phyloP scores from a whole-genome alignment of 2,329 filamentous ascomycete genomes.

The Alternaria tenuissima region DNA sequence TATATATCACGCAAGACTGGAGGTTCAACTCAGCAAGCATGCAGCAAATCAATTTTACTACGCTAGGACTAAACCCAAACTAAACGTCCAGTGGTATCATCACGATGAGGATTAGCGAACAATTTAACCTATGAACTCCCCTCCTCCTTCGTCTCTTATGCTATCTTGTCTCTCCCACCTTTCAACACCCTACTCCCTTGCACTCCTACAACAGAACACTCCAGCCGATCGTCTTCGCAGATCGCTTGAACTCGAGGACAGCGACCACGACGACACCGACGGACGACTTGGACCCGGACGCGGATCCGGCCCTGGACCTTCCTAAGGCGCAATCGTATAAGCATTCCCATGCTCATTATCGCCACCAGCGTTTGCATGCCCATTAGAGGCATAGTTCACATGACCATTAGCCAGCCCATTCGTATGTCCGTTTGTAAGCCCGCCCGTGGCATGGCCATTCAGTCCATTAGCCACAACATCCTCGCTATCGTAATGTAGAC shows the following conservation, averaged over 20 bases:
- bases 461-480: conserved; percentile 13
- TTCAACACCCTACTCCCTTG: background rate
- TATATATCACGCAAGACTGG: background rate
- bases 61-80: background rate
- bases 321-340: conserved; percentile 27
- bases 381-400: conserved; percentile 13
- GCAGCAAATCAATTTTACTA: too few species aligned
- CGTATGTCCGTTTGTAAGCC: conserved; percentile 6
- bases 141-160: background rate
- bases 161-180: background rate
- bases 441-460: background rate
- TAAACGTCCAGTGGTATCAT: conserved; percentile 1
- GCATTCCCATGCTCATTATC: conserved; percentile 22
- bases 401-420: conserved; percentile 9
- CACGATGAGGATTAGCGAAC: background rate
- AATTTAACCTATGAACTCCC: background rate
- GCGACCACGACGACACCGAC: background rate
- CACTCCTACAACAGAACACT: conserved; percentile 4
- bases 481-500: conserved; percentile 33
- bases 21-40: background rate
- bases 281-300: background rate
- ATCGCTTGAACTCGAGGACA: background rate
- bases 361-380: conserved; percentile 23
- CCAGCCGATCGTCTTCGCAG: background rate
- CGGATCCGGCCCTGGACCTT: background rate